Base-by-base conservation (phyloP, 306 rosid genomes). In the Medicago ruthenica region DNA sequence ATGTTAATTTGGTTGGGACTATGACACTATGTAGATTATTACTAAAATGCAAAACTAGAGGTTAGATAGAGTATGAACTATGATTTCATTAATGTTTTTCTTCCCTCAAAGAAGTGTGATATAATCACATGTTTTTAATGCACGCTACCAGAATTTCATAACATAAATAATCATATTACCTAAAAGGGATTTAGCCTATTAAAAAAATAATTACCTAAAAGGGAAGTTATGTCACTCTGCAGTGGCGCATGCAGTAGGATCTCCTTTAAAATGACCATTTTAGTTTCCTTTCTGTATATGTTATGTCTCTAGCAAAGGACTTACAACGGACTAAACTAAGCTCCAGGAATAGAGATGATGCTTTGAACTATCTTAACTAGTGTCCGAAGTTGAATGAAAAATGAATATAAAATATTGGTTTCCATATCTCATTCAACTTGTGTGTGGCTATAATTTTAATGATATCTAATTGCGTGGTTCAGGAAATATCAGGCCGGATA, bases 401-500 rank as follows among this genome's bases (percentile, higher is more conserved):
- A 37, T 12, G 39, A 83, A 5, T 45, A 34, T 36, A 62, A 73
- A 71, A 69, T 62, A 71, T 45, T 80, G 39, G 60, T 16, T 76
- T 22, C 77, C 75, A 53, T 67, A 59, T 83, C 71, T 73, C n/a
- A 53, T 39, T 51, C 61, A 65, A 53, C 60, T 47, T 74, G 37
- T 54, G 18, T 58, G 36, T 78, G 71, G 60, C 9, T 44, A 58
- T 60, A 68, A 20, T 36, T 51, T 59, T 76, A 24, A 57, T 70
- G 78, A 65, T 79, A 62, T 18, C 65, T 65, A 79, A 66, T 75
- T 77, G 66, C 76, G 73, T 63, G 77, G 36, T 79, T 63, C 83
- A 92, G 97, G 97, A 90, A 78, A 62, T 92, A 73, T 85, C 87
- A 7, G 96, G 96, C 61, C 78, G 99, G 74, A 69, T 71, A 62